Evolutionary conservation across 1,284 basidiomycete genomes (phyloP).

Genomic region (Trametes pubescens): DNA sequence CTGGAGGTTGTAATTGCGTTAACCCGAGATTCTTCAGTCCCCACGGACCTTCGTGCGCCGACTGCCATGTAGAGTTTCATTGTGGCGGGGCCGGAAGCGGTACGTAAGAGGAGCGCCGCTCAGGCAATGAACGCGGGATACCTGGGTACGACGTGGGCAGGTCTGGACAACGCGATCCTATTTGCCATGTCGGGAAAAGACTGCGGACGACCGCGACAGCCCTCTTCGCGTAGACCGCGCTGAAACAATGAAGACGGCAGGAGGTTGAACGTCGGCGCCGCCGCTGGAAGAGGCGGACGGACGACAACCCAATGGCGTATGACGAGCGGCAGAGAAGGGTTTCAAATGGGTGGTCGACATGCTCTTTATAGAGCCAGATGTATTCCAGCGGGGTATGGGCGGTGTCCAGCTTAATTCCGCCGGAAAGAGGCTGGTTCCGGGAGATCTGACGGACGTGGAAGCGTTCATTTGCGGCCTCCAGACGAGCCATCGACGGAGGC

Average conservation of each 20-base stretch:
- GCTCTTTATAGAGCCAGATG: not conserved
- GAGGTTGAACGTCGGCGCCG: conserved; percentile 6
- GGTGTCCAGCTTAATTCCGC: conserved; percentile 19
- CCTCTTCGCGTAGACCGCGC: conserved; percentile 1
- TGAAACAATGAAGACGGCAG: not conserved
- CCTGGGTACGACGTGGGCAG: conserved; percentile 19
- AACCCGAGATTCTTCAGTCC: conserved; percentile 21
- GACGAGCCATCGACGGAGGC: conserved; percentile 14
- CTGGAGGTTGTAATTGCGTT: conserved; percentile 4
- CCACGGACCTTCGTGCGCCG: conserved; percentile 19
- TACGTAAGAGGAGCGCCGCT: conserved; percentile 18
- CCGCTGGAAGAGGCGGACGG: conserved; percentile 4
- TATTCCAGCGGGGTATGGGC: conserved; percentile 21
- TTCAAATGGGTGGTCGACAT: conserved; percentile 10
- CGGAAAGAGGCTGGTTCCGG: conserved; percentile 17
- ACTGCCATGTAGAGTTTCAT: conserved; percentile 27
- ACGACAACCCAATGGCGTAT: not conserved
- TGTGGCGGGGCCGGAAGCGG: conserved; percentile 21
- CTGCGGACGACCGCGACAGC: conserved; percentile 3
- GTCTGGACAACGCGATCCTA: conserved; percentile 11
- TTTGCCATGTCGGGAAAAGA: conserved; percentile 9
- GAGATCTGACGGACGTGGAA: conserved; percentile 2
- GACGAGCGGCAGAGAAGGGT: conserved; percentile 7
- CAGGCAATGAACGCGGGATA: conserved; percentile 28
- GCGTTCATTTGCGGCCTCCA: conserved; percentile 12